Percentiles rank a stretch among this genome's conserved stretches.
Conservation (phyloP, 2,329 filamentous ascomycete genomes). For the Myriosclerotinia duriaeana region DNA sequence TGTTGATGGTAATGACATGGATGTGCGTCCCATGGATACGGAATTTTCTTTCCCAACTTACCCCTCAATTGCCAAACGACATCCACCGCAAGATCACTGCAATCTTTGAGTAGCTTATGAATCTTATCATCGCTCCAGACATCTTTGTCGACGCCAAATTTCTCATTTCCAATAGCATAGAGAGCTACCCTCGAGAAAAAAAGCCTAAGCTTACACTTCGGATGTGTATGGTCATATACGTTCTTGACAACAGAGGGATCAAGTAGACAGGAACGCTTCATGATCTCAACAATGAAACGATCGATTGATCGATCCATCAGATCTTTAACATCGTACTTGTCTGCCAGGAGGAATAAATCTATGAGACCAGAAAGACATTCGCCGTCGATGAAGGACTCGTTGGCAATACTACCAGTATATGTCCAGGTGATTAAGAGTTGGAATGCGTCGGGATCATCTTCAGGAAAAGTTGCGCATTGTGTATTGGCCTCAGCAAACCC, state of each 20-base stretch:
- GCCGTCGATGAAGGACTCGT: too few species aligned
- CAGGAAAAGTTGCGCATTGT: slow-evolving; percentile 15
- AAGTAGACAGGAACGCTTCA: fast-evolving
- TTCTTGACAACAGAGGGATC: not conserved
- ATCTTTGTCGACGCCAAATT: not conserved
- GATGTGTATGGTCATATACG: not conserved
- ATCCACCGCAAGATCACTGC: not conserved
- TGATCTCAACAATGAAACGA: not conserved
- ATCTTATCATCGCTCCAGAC: not conserved
- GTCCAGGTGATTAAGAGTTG: slow-evolving; percentile 16
- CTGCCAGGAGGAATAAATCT: not conserved
- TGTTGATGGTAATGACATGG: not conserved
- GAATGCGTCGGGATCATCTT: slow-evolving; percentile 16
- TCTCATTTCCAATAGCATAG: not conserved
- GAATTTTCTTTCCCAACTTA: not conserved
- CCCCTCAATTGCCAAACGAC: not conserved
- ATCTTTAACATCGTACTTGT: not conserved
- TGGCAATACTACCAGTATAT: not conserved
- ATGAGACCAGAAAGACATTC: fast-evolving
- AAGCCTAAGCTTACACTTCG: not conserved
- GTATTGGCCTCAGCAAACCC: slow-evolving; percentile 17
- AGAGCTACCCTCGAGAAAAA: not conserved
- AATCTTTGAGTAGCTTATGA: not conserved
- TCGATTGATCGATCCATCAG: slow-evolving; percentile 7
- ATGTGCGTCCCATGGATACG: not conserved